Evolutionary conservation across 2,329 filamentous ascomycete species (phyloP), one percentile per base, ranked within the genome.

Genomic region (Plenodomus lindquistii): DNA sequence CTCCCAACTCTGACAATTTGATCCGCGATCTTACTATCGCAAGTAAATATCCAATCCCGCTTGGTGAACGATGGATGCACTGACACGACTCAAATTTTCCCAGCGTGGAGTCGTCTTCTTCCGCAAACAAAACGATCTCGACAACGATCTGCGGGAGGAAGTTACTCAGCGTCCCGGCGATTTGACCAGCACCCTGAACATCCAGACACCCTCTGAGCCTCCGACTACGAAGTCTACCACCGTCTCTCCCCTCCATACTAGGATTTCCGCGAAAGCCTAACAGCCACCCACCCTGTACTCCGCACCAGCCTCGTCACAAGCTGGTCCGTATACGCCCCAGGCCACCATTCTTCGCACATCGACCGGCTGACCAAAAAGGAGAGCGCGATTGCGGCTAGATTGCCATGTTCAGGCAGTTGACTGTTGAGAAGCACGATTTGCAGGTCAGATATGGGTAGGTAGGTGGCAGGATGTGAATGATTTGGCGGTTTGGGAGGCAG

Each of bases 401-500:
- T 75, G 71, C n/a, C n/a, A n/a, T n/a, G 67, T 77, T 81, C 51
- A 53, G 73, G 4, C 53, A 65, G 21, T 48, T 76, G 9, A 69
- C 81, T 13, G 59, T 69, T 1, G 71, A 79, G 47, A 81, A 78
- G 58, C 79, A 81, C 56, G 79, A 81, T 52, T 55, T 80, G 44
- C 78, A 79, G 57, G 77, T 80, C 4, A 57, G 79, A 17, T 74
- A 77, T 55, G 71, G 74, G 52, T 81, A 79, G 79, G 66, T 55
- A 71, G 74, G 52, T 81, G 79, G 79, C 66, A 72, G 62, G 77
- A 77, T 51, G 53, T 65, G 50, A 78, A 81, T 19, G 60, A 65
- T 40, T 31, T 62, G 68, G 79, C 83, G 1, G 84, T 88, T 48
- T 88, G 85, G 85, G 85, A 88, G 60, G 87, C 87, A 71, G 82